Conservation (phyloP, 352 stramenopile species). For the Phytophthora crassamura region DNA sequence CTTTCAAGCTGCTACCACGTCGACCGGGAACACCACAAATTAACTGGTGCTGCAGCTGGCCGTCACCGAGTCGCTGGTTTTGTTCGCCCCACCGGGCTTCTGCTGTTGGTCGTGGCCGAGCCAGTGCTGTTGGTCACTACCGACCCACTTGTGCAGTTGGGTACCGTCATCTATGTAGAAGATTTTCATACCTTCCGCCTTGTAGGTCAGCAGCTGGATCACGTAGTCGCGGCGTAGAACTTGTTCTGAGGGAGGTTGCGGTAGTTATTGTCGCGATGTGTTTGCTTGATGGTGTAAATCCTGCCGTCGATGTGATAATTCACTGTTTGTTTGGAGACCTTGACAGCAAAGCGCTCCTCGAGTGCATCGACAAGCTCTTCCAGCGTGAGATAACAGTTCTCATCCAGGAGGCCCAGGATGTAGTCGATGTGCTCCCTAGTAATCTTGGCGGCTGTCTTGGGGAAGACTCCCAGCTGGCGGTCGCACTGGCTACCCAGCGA, state of each 20-base stretch:
- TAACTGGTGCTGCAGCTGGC: too few species aligned
- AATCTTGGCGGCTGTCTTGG: not conserved
- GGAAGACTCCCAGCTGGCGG: not conserved
- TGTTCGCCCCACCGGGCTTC: too few species aligned
- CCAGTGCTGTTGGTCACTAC: too few species aligned
- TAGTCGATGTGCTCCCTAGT: not conserved
- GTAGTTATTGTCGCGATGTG: slow-evolving; percentile 7
- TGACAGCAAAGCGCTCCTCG: not conserved
- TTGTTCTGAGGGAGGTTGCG: too few species aligned
- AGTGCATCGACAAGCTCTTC: slow-evolving; percentile 1
- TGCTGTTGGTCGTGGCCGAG: too few species aligned
- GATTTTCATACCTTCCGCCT: not conserved
- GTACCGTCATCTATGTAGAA: too few species aligned
- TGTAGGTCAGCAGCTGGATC: not conserved
- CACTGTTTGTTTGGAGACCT: not conserved
- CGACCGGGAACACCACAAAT: slow-evolving; percentile 3
- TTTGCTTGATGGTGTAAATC: slow-evolving; percentile 6
- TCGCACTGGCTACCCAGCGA: not conserved
- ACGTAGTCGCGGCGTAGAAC: not conserved
- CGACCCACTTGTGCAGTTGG: too few species aligned
- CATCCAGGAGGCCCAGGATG: not conserved
- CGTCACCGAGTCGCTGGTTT: too few species aligned
- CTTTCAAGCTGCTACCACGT: too few species aligned
- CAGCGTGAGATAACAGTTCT: slow-evolving; percentile 3
- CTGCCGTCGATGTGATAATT: not conserved